Evolutionary conservation across 192 early-diverging fungal species (phyloP), one percentile per base, ranked within the genome.

Genomic region (Podila verticillata): DNA sequence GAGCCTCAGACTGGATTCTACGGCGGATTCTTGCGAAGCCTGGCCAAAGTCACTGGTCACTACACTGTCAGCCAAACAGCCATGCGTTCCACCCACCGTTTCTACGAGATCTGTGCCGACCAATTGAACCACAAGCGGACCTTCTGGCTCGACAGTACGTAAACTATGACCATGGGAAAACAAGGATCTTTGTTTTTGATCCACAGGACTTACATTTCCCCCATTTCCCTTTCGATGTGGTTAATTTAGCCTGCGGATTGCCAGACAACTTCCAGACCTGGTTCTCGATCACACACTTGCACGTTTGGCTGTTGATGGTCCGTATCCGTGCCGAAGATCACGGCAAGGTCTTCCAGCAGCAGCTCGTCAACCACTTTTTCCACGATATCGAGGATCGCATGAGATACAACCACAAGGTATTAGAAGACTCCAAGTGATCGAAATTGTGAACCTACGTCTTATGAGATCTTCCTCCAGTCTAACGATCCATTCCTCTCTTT

Each of bases 181-280:
- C 39, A 44, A 4, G 15, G 39, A 0, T 44, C 12, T 44, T 3
- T 15, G 39, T 44, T 44, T 44, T 17, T 47, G 35, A 32, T 29
- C 29, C n/a, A n/a, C n/a, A n/a, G 17, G 29, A 31, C 64, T 51
- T 19, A 8, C 10, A 26, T 22, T 58, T 26, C 13, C 44, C 29
- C 57, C 35, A 9, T 0, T 5, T 29, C 19, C 10, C 54, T 57
- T 59, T 13, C 65, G 29, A 20, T 31, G n/a, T 57, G 85, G 66
- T 48, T 72, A 17, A 59, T 60, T 51, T 82, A 90, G 87, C 74
- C 7, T 90, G 89, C 62, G 85, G 87, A 36, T 82, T 97, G 36
- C 93, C 92, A 7, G 92, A 96, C 62, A 96, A 93, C 66, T 96
- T 96, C 72, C 95, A 97, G 82, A 94, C 96, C 1, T 99, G 97